Evolutionary conservation across 2,329 filamentous ascomycete genomes (phyloP), one percentile per base, ranked within the genome.

Genomic region (Ophiostoma australiae): DNA sequence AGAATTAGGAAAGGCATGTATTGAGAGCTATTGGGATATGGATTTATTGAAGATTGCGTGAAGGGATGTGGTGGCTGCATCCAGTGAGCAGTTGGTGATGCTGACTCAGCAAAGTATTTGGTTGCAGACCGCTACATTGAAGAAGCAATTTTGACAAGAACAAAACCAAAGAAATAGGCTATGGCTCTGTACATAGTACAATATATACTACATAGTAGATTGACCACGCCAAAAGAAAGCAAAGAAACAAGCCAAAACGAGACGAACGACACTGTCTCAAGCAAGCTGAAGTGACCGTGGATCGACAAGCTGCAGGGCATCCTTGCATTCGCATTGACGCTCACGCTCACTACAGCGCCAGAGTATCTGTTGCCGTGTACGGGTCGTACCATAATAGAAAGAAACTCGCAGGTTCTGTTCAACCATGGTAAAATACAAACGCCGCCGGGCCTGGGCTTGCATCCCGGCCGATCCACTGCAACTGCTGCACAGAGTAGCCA

Each of bases 1-100:
- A 35, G 27, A 63, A 63, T 17, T 63, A 63, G 58, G 58, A 63
- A 61, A 63, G 58, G 58, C 58, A 61, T 27, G 23, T 58, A 58
- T 20, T 48, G 17, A 11, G 17, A 20, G 44, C 5, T 48, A 48
- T 20, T 48, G 44, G 17, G 44, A 48, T 10, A 48, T 48, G 44
- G 44, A n/a, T 48, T 48, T n/a, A 48, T 48, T 10, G 7, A n/a
- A 48, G 20, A 48, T 20, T n/a, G 7, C 13, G 13, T 17, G 13
- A n/a, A n/a, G n/a, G n/a, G n/a, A n/a, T n/a, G 5, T 44, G 15
- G 44, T 48, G 44, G 41, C 41, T 48, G 41, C 41, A 17, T 48
- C 41, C 20, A 20, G 17, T 48, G 44, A n/a, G n/a, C n/a, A n/a
- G n/a, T n/a, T n/a, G n/a, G 17, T n/a, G 6, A 10, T 48, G 44